Percentiles rank a stretch among this genome's conserved stretches.
Conservation (phyloP, 345 rosid species). For the Pistacia integerrima region DNA sequence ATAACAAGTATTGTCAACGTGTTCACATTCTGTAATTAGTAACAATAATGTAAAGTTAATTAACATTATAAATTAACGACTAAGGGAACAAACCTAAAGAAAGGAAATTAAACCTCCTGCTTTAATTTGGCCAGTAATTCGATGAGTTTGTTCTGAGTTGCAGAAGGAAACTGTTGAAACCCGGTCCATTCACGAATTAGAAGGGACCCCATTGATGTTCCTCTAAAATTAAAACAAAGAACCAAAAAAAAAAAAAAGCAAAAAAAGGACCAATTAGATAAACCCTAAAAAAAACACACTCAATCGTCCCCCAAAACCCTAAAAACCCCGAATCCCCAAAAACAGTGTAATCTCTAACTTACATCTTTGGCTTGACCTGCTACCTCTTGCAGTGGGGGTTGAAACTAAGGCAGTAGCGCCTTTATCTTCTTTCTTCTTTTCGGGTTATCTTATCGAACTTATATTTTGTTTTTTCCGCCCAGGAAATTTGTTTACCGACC, state of each 20-base stretch:
- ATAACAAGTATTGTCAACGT: conserved; percentile 75
- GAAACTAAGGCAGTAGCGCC: neutral
- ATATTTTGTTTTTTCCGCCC: conserved; percentile 6
- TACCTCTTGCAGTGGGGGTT: neutral
- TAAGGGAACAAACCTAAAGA: neutral
- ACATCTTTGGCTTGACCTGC: conserved; percentile 2
- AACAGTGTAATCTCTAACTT: neutral
- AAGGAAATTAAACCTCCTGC: conserved; percentile 53
- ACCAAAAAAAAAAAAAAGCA: neutral
- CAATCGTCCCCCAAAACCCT: conserved; percentile 9
- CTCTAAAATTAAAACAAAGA: neutral
- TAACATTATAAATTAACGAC: conserved; percentile 14
- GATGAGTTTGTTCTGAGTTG: conserved; percentile 60
- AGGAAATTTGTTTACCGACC: neutral
- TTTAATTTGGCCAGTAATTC: conserved; percentile 67
- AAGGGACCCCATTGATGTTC: conserved; percentile 44
- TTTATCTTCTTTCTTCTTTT: conserved; percentile 1
- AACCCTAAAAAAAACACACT: neutral
- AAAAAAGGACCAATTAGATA: neutral
- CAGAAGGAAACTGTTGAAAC: conserved; percentile 75
- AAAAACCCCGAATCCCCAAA: conserved; percentile 18
- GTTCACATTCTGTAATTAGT: conserved; percentile 53
- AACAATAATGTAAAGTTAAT: neutral
- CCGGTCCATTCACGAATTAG: conserved; percentile 75
- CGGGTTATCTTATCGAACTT: neutral